phyloP scores from a whole-genome alignment of 495 filamentous ascomycete species.

The Neurospora sublineolata region DNA sequence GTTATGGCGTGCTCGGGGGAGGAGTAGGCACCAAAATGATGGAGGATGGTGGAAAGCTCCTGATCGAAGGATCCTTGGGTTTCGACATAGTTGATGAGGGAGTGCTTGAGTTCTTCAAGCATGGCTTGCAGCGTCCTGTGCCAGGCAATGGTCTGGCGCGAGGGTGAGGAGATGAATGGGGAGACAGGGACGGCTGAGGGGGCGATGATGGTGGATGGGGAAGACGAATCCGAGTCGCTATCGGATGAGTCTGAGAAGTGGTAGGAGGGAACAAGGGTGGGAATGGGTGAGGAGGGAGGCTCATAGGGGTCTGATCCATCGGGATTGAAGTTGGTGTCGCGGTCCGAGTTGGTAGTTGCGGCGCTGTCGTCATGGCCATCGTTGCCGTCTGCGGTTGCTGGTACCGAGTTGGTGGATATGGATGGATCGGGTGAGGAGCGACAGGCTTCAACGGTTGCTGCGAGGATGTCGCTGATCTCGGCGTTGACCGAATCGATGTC shows the following conservation, averaged over 20 bases:
- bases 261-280: not conserved
- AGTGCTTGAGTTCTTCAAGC: not conserved
- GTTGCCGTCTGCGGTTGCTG: not conserved
- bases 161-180: not conserved
- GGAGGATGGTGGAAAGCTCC: not conserved
- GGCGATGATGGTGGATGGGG: not conserved
- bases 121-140: not conserved
- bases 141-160: not conserved
- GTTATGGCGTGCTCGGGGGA: not conserved
- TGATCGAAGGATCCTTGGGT: not conserved
- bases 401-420: not conserved
- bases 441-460: not conserved
- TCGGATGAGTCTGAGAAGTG: not conserved
- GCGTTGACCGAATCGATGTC: not conserved
- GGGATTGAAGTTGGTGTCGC: not conserved
- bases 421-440: not conserved
- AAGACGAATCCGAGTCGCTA: not conserved
- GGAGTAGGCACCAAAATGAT: not conserved
- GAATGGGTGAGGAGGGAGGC: not conserved
- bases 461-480: not conserved
- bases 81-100: not conserved
- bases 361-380: not conserved
- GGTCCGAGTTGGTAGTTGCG: not conserved
- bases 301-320: not conserved
- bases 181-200: not conserved